These are phyloP conservation scores for Trichophyton rubrum DNA, from an alignment of 2,329 filamentous ascomycete genomes.

Conservation along the genomic window DNA sequence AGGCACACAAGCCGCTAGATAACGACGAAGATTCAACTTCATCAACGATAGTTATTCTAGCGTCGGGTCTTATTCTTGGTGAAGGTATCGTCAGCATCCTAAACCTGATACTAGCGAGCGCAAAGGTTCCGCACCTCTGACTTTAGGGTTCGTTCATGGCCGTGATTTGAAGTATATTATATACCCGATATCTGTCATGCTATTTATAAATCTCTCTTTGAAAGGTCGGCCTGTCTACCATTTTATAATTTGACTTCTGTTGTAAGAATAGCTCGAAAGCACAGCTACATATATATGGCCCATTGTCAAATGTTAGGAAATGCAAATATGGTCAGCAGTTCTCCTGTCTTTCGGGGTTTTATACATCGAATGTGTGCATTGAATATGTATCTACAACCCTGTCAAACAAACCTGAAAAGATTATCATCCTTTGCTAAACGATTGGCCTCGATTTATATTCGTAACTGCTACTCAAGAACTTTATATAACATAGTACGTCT, in stretches of 20 bases:
- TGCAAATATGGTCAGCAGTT: too few species aligned
- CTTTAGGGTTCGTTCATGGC: neutral
- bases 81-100: conserved; percentile 88
- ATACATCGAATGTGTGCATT: too few species aligned
- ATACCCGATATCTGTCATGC: neutral
- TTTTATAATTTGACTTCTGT: too few species aligned
- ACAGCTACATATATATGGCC: too few species aligned
- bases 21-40: conserved; percentile 24
- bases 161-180: neutral
- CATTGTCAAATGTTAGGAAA: too few species aligned
- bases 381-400: too few species aligned
- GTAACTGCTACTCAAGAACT: neutral
- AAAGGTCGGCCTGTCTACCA: neutral
- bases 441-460: neutral
- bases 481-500: neutral
- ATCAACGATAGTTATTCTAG: conserved; percentile 73
- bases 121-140: conserved; percentile 58
- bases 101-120: conserved; percentile 70
- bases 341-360: too few species aligned
- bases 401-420: too few species aligned
- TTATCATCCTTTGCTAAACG: too few species aligned
- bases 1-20: neutral
- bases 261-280: too few species aligned
- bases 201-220: neutral
- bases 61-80: conserved; percentile 78